Evolutionary conservation across 2,329 filamentous ascomycete species (phyloP).

Genomic region (Ceratocystis harringtonii): DNA sequence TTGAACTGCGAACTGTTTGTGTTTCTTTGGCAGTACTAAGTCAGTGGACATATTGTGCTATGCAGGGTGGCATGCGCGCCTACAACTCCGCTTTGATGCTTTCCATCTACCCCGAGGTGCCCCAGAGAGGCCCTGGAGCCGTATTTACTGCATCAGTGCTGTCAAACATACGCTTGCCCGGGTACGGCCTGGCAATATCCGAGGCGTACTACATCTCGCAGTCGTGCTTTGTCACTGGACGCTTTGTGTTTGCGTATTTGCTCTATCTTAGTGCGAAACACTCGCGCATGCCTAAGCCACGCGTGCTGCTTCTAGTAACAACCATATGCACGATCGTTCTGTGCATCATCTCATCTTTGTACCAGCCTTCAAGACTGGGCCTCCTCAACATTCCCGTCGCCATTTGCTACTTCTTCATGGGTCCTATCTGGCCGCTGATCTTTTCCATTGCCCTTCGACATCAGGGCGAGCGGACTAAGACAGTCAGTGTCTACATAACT

Average conservation of each 20-base stretch:
- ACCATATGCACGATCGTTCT: slow-evolving; percentile 45
- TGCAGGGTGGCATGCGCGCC: slow-evolving; percentile 51
- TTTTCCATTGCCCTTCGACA: slow-evolving; percentile 68
- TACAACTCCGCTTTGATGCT: slow-evolving; percentile 42
- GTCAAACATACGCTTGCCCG: slow-evolving; percentile 21
- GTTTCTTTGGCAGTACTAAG: slow-evolving; percentile 58
- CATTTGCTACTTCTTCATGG: slow-evolving; percentile 66
- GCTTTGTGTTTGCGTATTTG: slow-evolving; percentile 51
- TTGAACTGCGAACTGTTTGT: slow-evolving; percentile 39
- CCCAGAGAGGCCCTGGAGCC: slow-evolving; percentile 23
- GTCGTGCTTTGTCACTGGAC: slow-evolving; percentile 55
- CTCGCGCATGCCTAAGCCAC: slow-evolving; percentile 45
- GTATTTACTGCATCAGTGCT: slow-evolving; percentile 19
- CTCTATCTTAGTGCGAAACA: slow-evolving; percentile 41
- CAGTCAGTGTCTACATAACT: slow-evolving; percentile 62
- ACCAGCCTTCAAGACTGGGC: slow-evolving; percentile 36
- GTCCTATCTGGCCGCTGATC: slow-evolving; percentile 68
- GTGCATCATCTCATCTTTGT: slow-evolving; percentile 23
- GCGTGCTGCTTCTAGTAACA: slow-evolving; percentile 43
- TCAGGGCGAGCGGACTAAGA: slow-evolving; percentile 65
- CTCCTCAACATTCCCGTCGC: slow-evolving; percentile 45
- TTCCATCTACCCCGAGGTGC: slow-evolving; percentile 24
- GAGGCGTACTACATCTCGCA: slow-evolving; percentile 61
- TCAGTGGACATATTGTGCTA: slow-evolving; percentile 66
- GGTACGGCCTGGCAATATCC: slow-evolving; percentile 39